phyloP scores from a whole-genome alignment of 495 filamentous ascomycete genomes.

The Neurospora sp. region DNA sequence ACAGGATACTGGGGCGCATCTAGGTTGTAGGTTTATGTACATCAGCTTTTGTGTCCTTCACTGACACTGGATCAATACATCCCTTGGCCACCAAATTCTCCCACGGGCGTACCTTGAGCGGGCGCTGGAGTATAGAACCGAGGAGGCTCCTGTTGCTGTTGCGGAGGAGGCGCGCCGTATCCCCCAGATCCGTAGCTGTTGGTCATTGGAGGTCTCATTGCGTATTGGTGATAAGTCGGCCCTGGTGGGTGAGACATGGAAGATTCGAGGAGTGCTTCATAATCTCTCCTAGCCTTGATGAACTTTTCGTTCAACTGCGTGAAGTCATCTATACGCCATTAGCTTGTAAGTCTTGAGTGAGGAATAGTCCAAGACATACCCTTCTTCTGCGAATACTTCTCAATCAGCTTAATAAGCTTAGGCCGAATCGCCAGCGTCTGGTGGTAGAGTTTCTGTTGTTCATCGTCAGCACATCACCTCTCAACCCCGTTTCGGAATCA shows the following conservation, averaged over 20 bases:
- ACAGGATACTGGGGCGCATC: conserved; percentile 32
- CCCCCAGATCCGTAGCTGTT: conserved; percentile 51
- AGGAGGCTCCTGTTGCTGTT: conserved; percentile 52
- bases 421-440: conserved; percentile 88
- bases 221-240: conserved; percentile 54
- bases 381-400: conserved; percentile 99
- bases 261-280: conserved; percentile 87
- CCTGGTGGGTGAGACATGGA: conserved; percentile 88
- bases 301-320: conserved; percentile 98
- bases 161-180: conserved; percentile 34
- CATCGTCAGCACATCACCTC: background rate
- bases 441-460: conserved; percentile 67
- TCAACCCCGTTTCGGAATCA: background rate
- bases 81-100: conserved; percentile 18
- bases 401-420: conserved; percentile 95
- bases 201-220: conserved; percentile 48
- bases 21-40: conserved; percentile 11
- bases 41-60: conserved; percentile 13
- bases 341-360: background rate
- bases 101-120: conserved; percentile 26
- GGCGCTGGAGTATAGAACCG: conserved; percentile 58
- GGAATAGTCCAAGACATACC: conserved; percentile 39
- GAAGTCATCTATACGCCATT: conserved; percentile 68
- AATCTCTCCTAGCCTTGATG: conserved; percentile 94
- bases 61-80: conserved; percentile 15